Conservation (phyloP, 2,329 filamentous ascomycete genomes). For the Parastagonospora avenae region DNA sequence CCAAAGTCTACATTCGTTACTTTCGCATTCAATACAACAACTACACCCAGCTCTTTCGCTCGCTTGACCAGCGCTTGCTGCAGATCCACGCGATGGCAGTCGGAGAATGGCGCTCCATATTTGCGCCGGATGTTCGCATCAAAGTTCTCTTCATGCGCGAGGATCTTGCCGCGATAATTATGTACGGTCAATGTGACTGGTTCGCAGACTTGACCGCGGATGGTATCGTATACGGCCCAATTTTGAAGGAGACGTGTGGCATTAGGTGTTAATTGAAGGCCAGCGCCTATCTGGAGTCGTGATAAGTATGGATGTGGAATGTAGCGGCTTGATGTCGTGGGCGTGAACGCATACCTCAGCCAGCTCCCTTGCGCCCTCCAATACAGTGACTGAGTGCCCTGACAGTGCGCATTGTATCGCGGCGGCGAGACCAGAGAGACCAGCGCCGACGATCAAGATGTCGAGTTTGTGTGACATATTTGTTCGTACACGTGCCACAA, state of each 20-base stretch:
- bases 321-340: no score
- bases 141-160: conserved; percentile 60
- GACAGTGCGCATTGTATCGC: conserved; percentile 49
- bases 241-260: no score
- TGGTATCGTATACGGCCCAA: conserved; percentile 19
- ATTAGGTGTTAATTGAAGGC: no score
- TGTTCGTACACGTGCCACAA: no score
- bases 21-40: conserved; percentile 55
- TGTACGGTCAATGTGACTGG: conserved; percentile 59
- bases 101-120: conserved; percentile 63
- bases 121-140: conserved; percentile 58
- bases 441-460: conserved; percentile 44
- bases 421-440: conserved; percentile 48
- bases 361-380: conserved; percentile 45
- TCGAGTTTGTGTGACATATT: no score
- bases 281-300: no score
- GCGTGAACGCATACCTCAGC: conserved; percentile 6
- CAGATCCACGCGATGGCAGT: conserved; percentile 66
- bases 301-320: no score
- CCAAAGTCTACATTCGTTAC: conserved; percentile 57
- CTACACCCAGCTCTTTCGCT: conserved; percentile 60
- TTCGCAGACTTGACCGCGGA: conserved; percentile 47
- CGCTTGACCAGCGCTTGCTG: conserved; percentile 59
- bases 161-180: conserved; percentile 56
- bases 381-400: conserved; percentile 18